These are phyloP conservation scores for Triticum urartu DNA, from an alignment of 176 grass and related monocot genomes.

Conservation along the genomic window DNA sequence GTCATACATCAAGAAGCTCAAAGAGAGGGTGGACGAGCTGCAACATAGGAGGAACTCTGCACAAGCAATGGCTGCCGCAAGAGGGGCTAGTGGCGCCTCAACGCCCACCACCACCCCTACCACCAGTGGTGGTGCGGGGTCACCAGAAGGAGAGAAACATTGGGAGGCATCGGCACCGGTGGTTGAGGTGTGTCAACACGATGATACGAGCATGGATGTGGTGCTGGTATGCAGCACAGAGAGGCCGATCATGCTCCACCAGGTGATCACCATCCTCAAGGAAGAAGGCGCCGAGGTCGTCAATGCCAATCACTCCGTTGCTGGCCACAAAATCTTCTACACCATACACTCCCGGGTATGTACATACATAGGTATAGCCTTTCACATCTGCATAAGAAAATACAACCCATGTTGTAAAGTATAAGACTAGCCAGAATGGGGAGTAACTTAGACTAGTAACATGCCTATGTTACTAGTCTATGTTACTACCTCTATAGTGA, in stretches of 20 bases:
- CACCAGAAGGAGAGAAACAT: background rate
- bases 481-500: no score
- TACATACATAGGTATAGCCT: background rate
- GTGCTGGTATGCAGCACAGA: constrained; percentile 35
- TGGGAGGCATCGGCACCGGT: background rate
- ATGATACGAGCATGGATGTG: constrained; percentile 48
- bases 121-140: background rate
- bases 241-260: constrained; percentile 42
- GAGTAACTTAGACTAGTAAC: no score
- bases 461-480: no score
- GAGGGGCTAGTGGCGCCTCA: background rate
- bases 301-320: constrained; percentile 40
- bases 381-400: background rate
- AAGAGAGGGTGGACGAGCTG: constrained; percentile 52
- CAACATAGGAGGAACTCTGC: constrained; percentile 24
- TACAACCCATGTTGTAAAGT: background rate
- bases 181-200: constrained; percentile 45
- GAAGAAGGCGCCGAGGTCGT: constrained; percentile 69
- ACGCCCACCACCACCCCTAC: background rate
- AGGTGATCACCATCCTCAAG: constrained; percentile 53
- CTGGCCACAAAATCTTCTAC: constrained; percentile 41
- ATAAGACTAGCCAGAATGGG: background rate
- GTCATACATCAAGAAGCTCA: constrained; percentile 53
- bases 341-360: constrained; percentile 56
- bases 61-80: background rate